These are phyloP conservation scores for Cyclocybe cylindracea DNA, from an alignment of 768 basidiomycete species.

Conservation along the genomic window DNA sequence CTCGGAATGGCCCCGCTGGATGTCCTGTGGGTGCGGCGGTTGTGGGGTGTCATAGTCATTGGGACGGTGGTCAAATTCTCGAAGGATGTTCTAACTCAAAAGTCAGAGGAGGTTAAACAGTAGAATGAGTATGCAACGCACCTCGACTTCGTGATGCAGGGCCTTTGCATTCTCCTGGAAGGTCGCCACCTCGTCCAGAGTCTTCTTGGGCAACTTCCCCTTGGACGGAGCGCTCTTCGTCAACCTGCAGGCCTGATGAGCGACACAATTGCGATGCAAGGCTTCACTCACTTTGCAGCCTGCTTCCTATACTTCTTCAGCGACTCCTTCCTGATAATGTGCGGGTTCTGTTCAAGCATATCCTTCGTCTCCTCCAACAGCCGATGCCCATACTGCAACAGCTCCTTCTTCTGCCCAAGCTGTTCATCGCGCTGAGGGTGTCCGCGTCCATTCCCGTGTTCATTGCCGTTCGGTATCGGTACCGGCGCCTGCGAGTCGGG, in stretches of 20 bases:
- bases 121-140: conserved; percentile 1
- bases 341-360: conserved; percentile 21
- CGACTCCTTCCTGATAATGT: conserved; percentile 22
- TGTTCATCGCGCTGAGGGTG: conserved; percentile 9
- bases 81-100: conserved; percentile 18
- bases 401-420: conserved; percentile 23
- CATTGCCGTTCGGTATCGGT: conserved; percentile 12
- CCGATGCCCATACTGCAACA: conserved; percentile 19
- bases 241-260: conserved; percentile 14
- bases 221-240: conserved; percentile 26
- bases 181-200: conserved; percentile 14
- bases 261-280: neutral
- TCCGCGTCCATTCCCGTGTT: conserved; percentile 8
- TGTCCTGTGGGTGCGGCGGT: conserved; percentile 9
- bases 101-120: neutral
- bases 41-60: conserved; percentile 9
- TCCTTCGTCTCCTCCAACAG: conserved; percentile 25
- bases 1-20: conserved; percentile 16
- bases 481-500: conserved; percentile 19
- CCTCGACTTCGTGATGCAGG: conserved; percentile 25
- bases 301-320: conserved; percentile 26
- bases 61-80: conserved; percentile 20
- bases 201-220: conserved; percentile 25
- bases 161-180: conserved; percentile 22
- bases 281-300: conserved; percentile 24